phyloP scores from a whole-genome alignment of 2,329 filamentous ascomycete species.

The Penicillium vulpinum region DNA sequence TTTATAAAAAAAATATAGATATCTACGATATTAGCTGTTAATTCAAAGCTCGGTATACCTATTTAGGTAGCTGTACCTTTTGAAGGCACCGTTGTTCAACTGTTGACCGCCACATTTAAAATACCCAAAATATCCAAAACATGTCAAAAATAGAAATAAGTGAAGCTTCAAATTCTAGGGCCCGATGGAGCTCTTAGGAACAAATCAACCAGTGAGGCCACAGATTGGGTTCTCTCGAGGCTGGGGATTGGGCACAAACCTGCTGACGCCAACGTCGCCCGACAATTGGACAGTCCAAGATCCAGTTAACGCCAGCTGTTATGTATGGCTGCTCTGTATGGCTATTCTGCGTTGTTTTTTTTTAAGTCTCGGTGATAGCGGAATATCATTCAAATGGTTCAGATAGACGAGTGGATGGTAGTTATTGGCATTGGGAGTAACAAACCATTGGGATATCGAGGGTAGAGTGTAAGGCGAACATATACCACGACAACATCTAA shows the following conservation, averaged over 20 bases:
- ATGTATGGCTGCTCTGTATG: slow-evolving; percentile 2
- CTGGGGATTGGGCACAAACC: slow-evolving; percentile 28
- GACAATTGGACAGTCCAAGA: slow-evolving; percentile 5
- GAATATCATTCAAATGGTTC: background rate
- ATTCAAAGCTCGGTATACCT: background rate
- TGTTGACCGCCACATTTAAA: slow-evolving; percentile 13
- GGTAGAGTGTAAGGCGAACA: background rate
- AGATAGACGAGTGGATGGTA: background rate
- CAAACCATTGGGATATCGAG: background rate
- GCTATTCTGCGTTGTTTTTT: background rate
- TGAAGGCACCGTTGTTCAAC: background rate
- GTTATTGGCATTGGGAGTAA: background rate
- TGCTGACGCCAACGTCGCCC: slow-evolving; percentile 11
- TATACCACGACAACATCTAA: background rate
- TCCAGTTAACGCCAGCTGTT: background rate
- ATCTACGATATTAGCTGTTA: background rate
- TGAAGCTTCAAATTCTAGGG: slow-evolving; percentile 18
- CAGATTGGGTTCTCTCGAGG: slow-evolving; percentile 26
- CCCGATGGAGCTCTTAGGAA: slow-evolving; percentile 1
- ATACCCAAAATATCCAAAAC: background rate
- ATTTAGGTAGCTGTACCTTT: background rate
- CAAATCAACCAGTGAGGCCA: slow-evolving; percentile 19
- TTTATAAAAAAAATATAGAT: no score
- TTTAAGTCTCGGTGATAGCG: slow-evolving; percentile 2
- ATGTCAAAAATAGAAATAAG: slow-evolving; percentile 16